Evolutionary conservation across 768 basidiomycete genomes (phyloP), one percentile per base, ranked within the genome.

Genomic region (Pleurotus eryngii): DNA sequence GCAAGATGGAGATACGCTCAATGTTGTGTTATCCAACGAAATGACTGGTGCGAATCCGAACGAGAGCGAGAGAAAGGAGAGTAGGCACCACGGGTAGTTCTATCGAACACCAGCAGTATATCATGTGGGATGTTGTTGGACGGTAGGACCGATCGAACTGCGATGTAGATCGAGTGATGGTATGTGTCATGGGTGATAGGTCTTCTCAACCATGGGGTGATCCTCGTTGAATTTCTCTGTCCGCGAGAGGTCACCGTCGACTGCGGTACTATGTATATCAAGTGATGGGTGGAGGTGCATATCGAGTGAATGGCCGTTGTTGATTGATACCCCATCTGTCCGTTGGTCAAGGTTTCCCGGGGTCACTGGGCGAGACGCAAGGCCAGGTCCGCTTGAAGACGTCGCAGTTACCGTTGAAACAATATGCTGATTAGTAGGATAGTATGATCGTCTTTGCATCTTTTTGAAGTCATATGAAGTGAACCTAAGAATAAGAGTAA

Each of bases 381-480:
- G 81, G 37, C 86, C 68, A 42, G 51, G 51, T 3, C 86, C 89
- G 12, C 26, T 47, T n/a, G 85, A 85, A 1, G 88, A 87, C 20
- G 89, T 89, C 3, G 82, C 86, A 0, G 89, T 89, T 14, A 85
- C 88, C 4, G 89, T 91, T 27, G 87, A 82, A 11, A 81, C 77
- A 55, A 85, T 76, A 3, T 87, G 85, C 61, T 89, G 90, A 68
- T 90, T 92, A 50, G 87, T 84, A 8, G 90, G 90, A 70, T 93
- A 96, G 67, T 97, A 95, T 18, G 92, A 92, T 61, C 91, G 87
- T 38, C 95, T 84, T 66, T 88, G 86, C 86, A 91, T 94, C 72
- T 87, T 89, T 73, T 87, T 88, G 72, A 92, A 96, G 72, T 98
- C 95, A 65, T 97, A 97, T 5, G 89, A 80, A 14, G 88, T 87